phyloP scores from a whole-genome alignment of 129 eudicot genomes.

The Arctium lappa region DNA sequence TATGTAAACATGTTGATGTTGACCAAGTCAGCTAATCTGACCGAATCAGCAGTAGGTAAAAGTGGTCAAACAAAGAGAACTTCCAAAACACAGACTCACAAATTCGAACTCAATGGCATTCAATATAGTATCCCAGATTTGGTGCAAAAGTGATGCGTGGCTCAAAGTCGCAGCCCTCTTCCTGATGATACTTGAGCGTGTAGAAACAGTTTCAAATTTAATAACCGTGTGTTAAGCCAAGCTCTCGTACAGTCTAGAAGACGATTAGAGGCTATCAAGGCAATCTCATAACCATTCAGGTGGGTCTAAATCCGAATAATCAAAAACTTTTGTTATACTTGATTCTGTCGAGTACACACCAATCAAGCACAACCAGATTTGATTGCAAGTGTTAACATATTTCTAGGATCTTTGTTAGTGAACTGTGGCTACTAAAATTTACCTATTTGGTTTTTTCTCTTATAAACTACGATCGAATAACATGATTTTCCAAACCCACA shows the following conservation, averaged over 20 bases:
- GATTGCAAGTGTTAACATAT: background rate
- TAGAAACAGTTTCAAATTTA: background rate
- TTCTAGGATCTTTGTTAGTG: background rate
- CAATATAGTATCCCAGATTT: background rate
- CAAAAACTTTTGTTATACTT: background rate
- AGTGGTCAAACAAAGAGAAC: background rate
- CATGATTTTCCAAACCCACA: background rate
- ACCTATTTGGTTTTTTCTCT: background rate
- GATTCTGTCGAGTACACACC: background rate
- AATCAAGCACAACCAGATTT: constrained; percentile 3
- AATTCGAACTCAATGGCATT: background rate
- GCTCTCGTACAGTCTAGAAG: too few species aligned
- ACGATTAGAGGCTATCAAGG: too few species aligned
- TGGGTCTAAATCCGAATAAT: too few species aligned
- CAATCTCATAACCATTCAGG: too few species aligned
- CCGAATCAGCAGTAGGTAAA: background rate
- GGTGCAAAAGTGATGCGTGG: background rate
- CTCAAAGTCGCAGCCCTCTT: background rate
- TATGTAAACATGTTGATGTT: too few species aligned
- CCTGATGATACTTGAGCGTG: background rate
- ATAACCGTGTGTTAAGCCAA: background rate
- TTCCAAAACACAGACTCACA: background rate
- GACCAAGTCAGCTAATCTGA: too few species aligned
- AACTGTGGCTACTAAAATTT: background rate
- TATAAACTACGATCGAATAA: background rate